Base-by-base conservation (phyloP, 495 filamentous ascomycete genomes). In the Lentithecium fluviatile region DNA sequence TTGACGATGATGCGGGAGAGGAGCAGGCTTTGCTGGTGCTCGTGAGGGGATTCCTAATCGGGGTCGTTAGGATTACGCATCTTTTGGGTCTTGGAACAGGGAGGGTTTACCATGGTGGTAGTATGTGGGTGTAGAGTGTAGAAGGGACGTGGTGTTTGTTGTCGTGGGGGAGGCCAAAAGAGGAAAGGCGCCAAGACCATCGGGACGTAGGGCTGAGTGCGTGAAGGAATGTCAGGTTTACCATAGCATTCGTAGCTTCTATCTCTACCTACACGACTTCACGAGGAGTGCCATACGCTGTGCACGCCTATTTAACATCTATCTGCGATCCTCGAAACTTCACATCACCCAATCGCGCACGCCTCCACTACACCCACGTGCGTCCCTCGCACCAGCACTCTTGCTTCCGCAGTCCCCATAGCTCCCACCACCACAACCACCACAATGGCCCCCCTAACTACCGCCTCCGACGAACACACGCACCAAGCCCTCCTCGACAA, bases 1-100 rank as follows among this genome's bases (percentile, higher is more conserved):
- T 98, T 98, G 70, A 86, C 94, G 76, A 96, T 96, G 77, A 98
- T 97, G 45, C 94, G 90, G 10, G 89, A 92, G 21, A 98, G 80
- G 51, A 98, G 82, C 47, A 96, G 78, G 63, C 86, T 91, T 80
- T 98, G 94, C 78, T 97, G 94, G 71, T 97, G 90, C 71, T 98
- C 94, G 71, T 98, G 94, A 46, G 94, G 94, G 70, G 88, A 94
- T 74, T 98, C 94, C 94, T 96, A 17, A 10, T 40, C 13, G 0
- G 2, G 8, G n/a, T n/a, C n/a, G 40, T 42, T 10, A 52, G 12
- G 34, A 7, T 55, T 47, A 49, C 54, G 54, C 37, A 54, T 48
- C 52, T 21, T 45, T 26, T 10, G 2, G 43, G 23, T 6, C 20
- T 29, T 45, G 19, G 47, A 38, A 32, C n/a, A n/a, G n/a, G 4